Evolutionary conservation across 129 eudicot genomes (phyloP).

Genomic region (Rutidosis leptorrhynchoides): DNA sequence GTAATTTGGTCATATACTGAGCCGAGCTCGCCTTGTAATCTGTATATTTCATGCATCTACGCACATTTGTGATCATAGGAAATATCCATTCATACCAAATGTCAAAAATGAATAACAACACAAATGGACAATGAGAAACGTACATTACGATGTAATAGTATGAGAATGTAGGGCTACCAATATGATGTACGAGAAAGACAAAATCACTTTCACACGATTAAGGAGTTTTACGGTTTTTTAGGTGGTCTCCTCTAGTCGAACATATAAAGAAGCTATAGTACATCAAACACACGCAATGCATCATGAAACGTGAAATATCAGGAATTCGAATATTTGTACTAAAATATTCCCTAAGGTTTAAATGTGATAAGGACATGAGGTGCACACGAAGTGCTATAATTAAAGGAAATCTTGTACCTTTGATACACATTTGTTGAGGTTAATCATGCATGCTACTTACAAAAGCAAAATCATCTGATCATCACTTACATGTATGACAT

Average conservation of each 20-base stretch:
- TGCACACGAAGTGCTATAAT: constrained; percentile 10
- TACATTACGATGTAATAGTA: no score
- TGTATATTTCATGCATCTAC: no score
- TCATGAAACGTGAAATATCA: background rate
- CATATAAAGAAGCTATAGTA: background rate
- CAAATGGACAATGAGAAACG: no score
- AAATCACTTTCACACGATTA: background rate
- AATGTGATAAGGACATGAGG: background rate
- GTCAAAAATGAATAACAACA: no score
- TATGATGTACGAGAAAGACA: background rate
- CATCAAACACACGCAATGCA: background rate
- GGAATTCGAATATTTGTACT: background rate
- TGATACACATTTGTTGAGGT: constrained; percentile 28
- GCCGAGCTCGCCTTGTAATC: no score
- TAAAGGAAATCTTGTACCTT: constrained; percentile 15
- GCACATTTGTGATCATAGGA: no score
- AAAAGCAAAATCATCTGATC: constrained; percentile 32
- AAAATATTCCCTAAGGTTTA: constrained; percentile 15
- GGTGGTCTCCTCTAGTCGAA: background rate
- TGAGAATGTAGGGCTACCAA: background rate
- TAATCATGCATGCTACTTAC: constrained; percentile 26
- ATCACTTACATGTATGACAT: constrained; percentile 18
- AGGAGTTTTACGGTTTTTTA: background rate
- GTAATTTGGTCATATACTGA: no score
- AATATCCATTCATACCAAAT: no score